These are phyloP conservation scores for Brettanomyces naardenensis DNA, from an alignment of 805 yeast genomes.

Conservation along the genomic window DNA sequence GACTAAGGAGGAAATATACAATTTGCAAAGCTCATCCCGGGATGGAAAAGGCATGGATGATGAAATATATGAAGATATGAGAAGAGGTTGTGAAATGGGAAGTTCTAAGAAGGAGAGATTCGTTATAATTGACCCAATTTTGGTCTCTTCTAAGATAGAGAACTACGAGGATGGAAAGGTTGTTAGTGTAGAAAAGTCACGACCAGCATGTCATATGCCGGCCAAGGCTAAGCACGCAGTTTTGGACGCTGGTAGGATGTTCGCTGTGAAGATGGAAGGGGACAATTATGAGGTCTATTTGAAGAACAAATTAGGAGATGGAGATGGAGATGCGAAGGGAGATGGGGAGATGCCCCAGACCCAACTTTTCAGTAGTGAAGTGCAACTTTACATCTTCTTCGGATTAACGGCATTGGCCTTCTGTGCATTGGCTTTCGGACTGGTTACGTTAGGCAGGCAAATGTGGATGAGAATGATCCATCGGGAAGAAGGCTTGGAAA, in stretches of 20 bases:
- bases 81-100: not conserved
- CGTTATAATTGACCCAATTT: not conserved
- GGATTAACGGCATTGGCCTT: not conserved
- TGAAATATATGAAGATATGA: constrained; percentile 1
- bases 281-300: not conserved
- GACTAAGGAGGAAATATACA: constrained; percentile 3
- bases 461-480: no score
- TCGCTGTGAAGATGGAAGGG: constrained; percentile 2
- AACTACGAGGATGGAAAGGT: constrained; percentile 1
- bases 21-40: not conserved
- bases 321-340: not conserved
- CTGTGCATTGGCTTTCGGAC: not conserved
- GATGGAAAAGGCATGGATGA: not conserved
- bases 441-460: not conserved
- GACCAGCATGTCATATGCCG: constrained; percentile 3
- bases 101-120: not conserved
- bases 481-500: no score
- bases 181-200: not conserved
- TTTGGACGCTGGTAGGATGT: not conserved
- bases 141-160: not conserved
- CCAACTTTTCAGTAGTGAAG: not conserved
- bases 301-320: constrained; percentile 2
- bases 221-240: not conserved
- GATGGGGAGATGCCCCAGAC: not conserved
- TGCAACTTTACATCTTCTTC: not conserved